Evolutionary conservation across 2,329 filamentous ascomycete genomes (phyloP), one percentile per base, ranked within the genome.

Genomic region (Ophiosphaerella herpotricha): DNA sequence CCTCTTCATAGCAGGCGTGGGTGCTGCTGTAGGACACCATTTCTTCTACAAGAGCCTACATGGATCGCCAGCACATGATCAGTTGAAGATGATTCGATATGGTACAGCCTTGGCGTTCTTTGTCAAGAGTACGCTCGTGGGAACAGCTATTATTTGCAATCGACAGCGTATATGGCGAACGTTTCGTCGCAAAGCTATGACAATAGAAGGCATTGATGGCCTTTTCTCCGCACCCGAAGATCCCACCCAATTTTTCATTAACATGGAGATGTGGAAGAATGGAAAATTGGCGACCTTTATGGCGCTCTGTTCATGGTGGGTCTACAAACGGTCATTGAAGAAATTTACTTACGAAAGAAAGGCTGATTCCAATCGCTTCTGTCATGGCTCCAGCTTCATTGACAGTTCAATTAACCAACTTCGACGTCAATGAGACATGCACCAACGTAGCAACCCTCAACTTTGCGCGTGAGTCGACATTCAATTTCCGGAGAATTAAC

Each of bases 161-260:
- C 58, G 70, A 31, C 72, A 74, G 43, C 52, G 71, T 26, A 73
- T 74, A 54, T 74, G 72, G 72, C 62, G 68, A 35, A 73, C 72
- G 0, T 67, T 74, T 46, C 57, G 71, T 35, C 57, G 48, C 7
- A 71, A 68, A 39, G 69, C 71, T 1, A 67, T 74, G 68, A 74
- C 72, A 3, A 65, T 74, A 39, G 61, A 59, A 11, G 70, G 67
- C 7, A 74, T 74, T 38, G 72, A 74, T 52, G 67, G 70, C 2
- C 56, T 74, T 1, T 74, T 74, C 39, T 63, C 69, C 12, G 70
- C 64, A 5, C 67, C 66, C 3, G 71, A 72, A 55, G 69, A 74
- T 42, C 71, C 64, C 1, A 64, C 64, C 1, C 60, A 67, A 26
- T 73, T 74, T 44, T 60, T 63, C 14, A 24, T 60, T 11, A 71